phyloP scores from a whole-genome alignment of 116 monocot species.

The Cymodocea nodosa region DNA sequence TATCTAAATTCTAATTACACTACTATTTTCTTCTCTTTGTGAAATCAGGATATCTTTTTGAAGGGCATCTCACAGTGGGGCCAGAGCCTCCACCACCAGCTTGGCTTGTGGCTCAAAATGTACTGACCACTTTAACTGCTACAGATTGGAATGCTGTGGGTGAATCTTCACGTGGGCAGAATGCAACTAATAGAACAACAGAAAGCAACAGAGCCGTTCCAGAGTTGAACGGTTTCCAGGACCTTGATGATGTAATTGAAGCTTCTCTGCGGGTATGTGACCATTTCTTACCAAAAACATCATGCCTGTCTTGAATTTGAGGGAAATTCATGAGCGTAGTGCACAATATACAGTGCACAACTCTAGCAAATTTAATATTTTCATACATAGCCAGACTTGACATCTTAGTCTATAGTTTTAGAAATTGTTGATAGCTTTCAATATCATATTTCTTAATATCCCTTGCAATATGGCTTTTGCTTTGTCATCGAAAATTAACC shows the following conservation, averaged over 20 bases:
- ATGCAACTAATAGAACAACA: constrained; percentile 10
- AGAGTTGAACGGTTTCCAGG: constrained; percentile 19
- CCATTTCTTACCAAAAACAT: background rate
- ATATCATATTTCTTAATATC: too few relatives aligned
- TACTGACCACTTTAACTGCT: constrained; percentile 49
- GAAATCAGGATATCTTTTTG: constrained; percentile 77
- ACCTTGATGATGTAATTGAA: constrained; percentile 71
- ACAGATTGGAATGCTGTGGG: constrained; percentile 45
- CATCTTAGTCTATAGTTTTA: too few relatives aligned
- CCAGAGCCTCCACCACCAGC: constrained; percentile 86
- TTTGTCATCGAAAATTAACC: background rate
- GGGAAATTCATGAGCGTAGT: too few relatives aligned
- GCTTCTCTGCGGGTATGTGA: constrained; percentile 62
- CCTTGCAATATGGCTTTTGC: too few relatives aligned
- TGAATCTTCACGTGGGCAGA: constrained; percentile 46
- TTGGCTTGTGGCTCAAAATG: constrained; percentile 96
- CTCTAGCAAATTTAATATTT: too few relatives aligned
- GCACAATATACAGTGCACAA: too few relatives aligned
- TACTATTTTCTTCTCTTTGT: background rate
- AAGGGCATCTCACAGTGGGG: constrained; percentile 82
- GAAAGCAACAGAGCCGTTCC: constrained; percentile 12
- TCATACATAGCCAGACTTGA: too few relatives aligned
- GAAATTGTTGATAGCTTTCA: too few relatives aligned
- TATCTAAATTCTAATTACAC: background rate
- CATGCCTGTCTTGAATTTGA: background rate